Conservation (phyloP, 805 yeast genomes). For the Citeromyces nyonsensis region DNA sequence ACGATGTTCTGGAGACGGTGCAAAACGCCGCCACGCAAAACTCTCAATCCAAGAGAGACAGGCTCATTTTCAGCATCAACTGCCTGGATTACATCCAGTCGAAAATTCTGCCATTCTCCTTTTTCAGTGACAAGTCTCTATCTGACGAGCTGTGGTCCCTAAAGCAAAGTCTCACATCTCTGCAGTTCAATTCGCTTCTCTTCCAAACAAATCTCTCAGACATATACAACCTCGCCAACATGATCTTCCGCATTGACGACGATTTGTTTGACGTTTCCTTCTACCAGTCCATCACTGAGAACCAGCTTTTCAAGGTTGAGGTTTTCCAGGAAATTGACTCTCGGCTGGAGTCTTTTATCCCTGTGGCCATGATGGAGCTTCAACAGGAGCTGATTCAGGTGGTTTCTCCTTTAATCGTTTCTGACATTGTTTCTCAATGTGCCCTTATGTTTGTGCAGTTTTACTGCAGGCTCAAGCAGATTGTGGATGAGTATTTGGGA, state of each 20-base stretch:
- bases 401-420: conserved; percentile 47
- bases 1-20: conserved; percentile 25
- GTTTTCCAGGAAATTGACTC: conserved; percentile 25
- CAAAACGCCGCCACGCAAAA: conserved; percentile 15
- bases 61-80: conserved; percentile 34
- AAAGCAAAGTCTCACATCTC: conserved; percentile 17
- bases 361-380: conserved; percentile 43
- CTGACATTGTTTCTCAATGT: conserved; percentile 34
- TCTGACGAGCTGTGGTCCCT: conserved; percentile 9
- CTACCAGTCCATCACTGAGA: conserved; percentile 51
- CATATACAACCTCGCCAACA: conserved; percentile 46
- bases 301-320: conserved; percentile 32
- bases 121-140: conserved; percentile 15
- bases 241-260: conserved; percentile 53
- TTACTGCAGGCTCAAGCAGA: conserved; percentile 20
- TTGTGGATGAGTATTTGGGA: conserved; percentile 17
- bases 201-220: conserved; percentile 38
- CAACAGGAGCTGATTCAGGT: conserved; percentile 42
- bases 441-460: conserved; percentile 32
- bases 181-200: conserved; percentile 32
- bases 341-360: conserved; percentile 33
- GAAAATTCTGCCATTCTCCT: conserved; percentile 29
- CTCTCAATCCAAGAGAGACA: conserved; percentile 13
- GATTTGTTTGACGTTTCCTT: conserved; percentile 43
- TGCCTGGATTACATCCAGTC: conserved; percentile 42